Evolutionary conservation across 2,329 filamentous ascomycete species (phyloP).

Genomic region (Clathrospora elynae): DNA sequence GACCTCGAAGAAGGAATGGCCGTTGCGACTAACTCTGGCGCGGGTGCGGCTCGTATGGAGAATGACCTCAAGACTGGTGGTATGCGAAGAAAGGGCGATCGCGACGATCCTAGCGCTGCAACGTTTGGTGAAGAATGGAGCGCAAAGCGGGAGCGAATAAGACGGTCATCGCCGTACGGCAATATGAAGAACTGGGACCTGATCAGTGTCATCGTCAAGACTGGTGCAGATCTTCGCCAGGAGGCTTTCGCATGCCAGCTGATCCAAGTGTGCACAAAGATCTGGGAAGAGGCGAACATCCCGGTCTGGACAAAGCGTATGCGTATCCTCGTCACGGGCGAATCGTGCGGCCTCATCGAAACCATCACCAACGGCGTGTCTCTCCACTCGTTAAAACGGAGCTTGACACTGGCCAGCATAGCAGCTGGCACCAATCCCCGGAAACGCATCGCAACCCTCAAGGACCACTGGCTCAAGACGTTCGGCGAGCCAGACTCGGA

Average conservation of each 20-base stretch:
- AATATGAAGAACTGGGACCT: conserved; percentile 92
- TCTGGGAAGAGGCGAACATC: conserved; percentile 75
- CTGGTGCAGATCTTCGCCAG: conserved; percentile 79
- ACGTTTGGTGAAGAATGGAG: conserved; percentile 88
- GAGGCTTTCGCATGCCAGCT: conserved; percentile 87
- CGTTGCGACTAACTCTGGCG: conserved; percentile 66
- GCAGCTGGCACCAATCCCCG: conserved; percentile 74
- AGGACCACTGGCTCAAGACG: conserved; percentile 79
- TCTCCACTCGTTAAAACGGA: conserved; percentile 83
- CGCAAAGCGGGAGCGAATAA: conserved; percentile 80
- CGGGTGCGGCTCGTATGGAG: conserved; percentile 82
- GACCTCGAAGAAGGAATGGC: conserved; percentile 63
- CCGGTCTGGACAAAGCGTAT: conserved; percentile 89
- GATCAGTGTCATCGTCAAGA: conserved; percentile 86
- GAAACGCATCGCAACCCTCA: conserved; percentile 77
- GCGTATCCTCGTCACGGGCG: conserved; percentile 83
- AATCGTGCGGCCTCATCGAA: conserved; percentile 82
- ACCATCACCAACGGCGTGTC: conserved; percentile 88
- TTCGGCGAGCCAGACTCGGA: conserved; percentile 74
- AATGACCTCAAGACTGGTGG: conserved; percentile 88
- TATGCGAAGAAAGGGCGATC: conserved; percentile 77
- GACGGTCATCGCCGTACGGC: conserved; percentile 81
- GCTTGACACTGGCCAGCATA: conserved; percentile 75
- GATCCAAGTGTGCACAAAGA: conserved; percentile 79
- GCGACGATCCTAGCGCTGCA: conserved; percentile 82